Conservation (phyloP, 345 rosid species). For the Adansonia digitata region DNA sequence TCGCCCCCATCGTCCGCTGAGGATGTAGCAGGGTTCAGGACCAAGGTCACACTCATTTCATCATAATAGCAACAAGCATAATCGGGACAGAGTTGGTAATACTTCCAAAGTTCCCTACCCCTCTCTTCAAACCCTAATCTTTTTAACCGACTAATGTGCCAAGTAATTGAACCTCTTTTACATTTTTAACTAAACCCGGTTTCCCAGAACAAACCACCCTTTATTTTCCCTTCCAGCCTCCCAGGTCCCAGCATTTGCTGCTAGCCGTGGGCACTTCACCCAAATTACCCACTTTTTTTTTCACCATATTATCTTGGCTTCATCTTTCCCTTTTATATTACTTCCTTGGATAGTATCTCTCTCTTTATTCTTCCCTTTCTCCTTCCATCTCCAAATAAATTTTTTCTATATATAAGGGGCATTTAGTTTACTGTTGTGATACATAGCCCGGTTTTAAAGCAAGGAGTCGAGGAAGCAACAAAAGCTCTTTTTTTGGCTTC, state of each 20-base stretch:
- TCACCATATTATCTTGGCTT: neutral
- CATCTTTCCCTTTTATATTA: constrained; percentile 8
- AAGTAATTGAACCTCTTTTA: neutral
- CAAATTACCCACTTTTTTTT: neutral
- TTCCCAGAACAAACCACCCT: neutral
- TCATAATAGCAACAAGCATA: constrained; percentile 15
- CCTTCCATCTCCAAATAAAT: neutral
- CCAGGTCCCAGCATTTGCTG: constrained; percentile 45
- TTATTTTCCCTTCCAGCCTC: constrained; percentile 28
- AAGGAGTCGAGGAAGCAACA: constrained; percentile 9
- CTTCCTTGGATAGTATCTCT: constrained; percentile 16
- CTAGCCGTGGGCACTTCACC: constrained; percentile 12
- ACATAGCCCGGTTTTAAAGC: constrained; percentile 29
- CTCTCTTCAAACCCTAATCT: constrained; percentile 23
- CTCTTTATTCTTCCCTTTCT: constrained; percentile 1
- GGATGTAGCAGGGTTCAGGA: constrained; percentile 22
- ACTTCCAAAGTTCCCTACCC: constrained; percentile 11
- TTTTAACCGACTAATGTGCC: neutral
- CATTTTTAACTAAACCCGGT: constrained; percentile 12
- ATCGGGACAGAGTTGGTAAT: neutral
- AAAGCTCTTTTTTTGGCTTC: neutral
- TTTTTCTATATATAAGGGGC: constrained; percentile 7
- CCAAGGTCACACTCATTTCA: constrained; percentile 22
- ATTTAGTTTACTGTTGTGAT: constrained; percentile 28
- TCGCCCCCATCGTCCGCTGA: constrained; percentile 46